Conservation (phyloP, 1,284 basidiomycete species). For the Papiliotrema nemorosa region DNA sequence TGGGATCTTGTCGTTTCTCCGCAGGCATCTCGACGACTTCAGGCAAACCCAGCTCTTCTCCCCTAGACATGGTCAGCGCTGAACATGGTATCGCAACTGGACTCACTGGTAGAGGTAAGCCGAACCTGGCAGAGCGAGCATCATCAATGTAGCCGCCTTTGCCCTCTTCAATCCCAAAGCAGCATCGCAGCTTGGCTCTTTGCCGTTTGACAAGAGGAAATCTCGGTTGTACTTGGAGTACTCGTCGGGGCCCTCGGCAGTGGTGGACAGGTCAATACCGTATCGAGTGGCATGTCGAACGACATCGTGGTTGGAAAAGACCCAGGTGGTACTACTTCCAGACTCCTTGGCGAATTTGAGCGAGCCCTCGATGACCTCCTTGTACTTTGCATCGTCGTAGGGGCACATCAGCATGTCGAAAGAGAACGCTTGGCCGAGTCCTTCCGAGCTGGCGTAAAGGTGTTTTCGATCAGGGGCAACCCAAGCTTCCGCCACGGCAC, state of each 20-base stretch:
- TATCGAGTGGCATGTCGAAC: slow-evolving; percentile 37
- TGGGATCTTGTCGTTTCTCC: slow-evolving; percentile 37
- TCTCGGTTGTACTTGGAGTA: background rate
- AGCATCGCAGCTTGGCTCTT: slow-evolving; percentile 16
- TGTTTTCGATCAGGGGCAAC: slow-evolving; percentile 33
- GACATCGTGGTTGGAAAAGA: slow-evolving; percentile 40
- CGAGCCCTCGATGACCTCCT: slow-evolving; percentile 22
- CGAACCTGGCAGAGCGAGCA: slow-evolving; percentile 40
- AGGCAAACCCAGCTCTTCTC: slow-evolving; percentile 42
- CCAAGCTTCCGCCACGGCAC: slow-evolving; percentile 45
- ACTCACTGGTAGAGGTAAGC: slow-evolving; percentile 43
- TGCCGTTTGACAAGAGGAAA: slow-evolving; percentile 12
- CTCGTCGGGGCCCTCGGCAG: background rate
- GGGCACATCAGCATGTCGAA: slow-evolving; percentile 42
- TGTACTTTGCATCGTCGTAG: slow-evolving; percentile 25
- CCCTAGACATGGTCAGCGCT: slow-evolving; percentile 15
- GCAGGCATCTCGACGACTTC: slow-evolving; percentile 36
- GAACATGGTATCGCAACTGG: background rate
- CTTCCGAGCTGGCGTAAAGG: slow-evolving; percentile 34
- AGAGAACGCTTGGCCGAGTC: slow-evolving; percentile 43
- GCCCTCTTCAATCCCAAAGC: slow-evolving; percentile 30
- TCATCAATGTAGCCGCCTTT: slow-evolving; percentile 33
- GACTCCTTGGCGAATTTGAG: slow-evolving; percentile 21
- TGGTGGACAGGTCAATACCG: slow-evolving; percentile 17
- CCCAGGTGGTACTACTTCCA: slow-evolving; percentile 38